Percentiles rank a stretch among this genome's conserved stretches.
phyloP scores from a whole-genome alignment of 257 asterid species.

The Solanum okadae region DNA sequence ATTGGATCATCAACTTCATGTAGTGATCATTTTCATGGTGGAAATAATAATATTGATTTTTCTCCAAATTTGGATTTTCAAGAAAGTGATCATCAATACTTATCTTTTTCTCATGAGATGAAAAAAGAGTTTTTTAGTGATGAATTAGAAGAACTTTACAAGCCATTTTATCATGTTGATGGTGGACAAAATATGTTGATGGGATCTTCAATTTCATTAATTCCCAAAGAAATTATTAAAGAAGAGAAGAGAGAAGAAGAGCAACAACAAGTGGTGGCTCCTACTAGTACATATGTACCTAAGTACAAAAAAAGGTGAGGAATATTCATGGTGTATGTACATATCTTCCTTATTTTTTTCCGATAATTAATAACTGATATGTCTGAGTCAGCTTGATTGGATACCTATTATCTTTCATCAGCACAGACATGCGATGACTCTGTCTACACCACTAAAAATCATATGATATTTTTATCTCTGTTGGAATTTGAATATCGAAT shows the following conservation, averaged over 20 bases:
- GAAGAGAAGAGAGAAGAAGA: constrained; percentile 8
- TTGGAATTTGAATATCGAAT: not conserved
- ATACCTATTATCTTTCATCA: no score
- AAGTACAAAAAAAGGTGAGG: constrained; percentile 75
- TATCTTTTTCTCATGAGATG: constrained; percentile 11
- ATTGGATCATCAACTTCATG: constrained; percentile 25
- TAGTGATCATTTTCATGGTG: no score
- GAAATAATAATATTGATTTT: constrained; percentile 5
- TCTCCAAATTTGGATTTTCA: constrained; percentile 12
- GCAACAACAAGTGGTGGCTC: not conserved
- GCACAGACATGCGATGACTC: no score
- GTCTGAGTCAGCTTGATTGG: not conserved
- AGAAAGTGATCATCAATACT: constrained; percentile 2
- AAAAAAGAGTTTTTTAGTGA: constrained; percentile 17
- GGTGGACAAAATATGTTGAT: constrained; percentile 8
- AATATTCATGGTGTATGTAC: not conserved
- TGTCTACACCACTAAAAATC: not conserved
- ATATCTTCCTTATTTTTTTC: not conserved
- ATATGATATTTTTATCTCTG: not conserved
- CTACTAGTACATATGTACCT: constrained; percentile 25
- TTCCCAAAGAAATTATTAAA: constrained; percentile 11
- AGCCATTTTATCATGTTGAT: constrained; percentile 53
- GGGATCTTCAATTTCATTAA: not conserved
- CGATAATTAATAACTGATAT: not conserved
- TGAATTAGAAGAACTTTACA: constrained; percentile 60